Evolutionary conservation across 768 basidiomycete genomes (phyloP), one percentile per base, ranked within the genome.

Genomic region (Trichaptum fuscoviolaceum): DNA sequence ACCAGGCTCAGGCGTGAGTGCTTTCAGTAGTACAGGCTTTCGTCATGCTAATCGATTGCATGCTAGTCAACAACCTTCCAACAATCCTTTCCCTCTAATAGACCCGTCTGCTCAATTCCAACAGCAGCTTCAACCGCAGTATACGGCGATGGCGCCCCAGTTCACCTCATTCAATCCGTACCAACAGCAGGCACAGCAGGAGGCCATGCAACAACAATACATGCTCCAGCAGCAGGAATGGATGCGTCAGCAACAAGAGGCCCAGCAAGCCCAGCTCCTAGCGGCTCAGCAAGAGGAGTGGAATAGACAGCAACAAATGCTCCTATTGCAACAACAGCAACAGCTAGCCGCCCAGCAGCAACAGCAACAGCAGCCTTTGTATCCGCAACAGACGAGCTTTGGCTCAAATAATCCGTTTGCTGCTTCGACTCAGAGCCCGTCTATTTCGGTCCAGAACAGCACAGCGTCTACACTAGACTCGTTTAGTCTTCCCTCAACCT

Each of bases 161-260:
- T 93, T 91, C 75, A 95, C 93, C 8, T 88, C 92, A 0, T 98
- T 94, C 83, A 99, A 99, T 76, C 93, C 93, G 0, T 95, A 93
- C 69, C 92, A 93, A 73, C 94, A 95, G 75, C 96, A 96, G 74
- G 87, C 90, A 61, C 91, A 96, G 71, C 94, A 96, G 71, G 94
- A 96, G 76, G 89, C 89, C 18, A 85, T 88, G 71, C 92, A 92
- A 79, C 85, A 82, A 62, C 20, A 73, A 65, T 57, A 61, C 10
- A 60, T 18, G 62, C 26, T 57, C 20, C 82, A 83, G 64, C 80
- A 92, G 75, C 89, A 89, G 42, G 90, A 93, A 69, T 90, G 87
- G 82, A 71, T 88, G 70, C 84, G 83, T 60, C 90, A 92, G 71
- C 91, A 92, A 68, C 79, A 84, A 67, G 78, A 83, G 58, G 78